phyloP scores from a whole-genome alignment of 2,329 filamentous ascomycete genomes.

The Pseudocercospora musae region DNA sequence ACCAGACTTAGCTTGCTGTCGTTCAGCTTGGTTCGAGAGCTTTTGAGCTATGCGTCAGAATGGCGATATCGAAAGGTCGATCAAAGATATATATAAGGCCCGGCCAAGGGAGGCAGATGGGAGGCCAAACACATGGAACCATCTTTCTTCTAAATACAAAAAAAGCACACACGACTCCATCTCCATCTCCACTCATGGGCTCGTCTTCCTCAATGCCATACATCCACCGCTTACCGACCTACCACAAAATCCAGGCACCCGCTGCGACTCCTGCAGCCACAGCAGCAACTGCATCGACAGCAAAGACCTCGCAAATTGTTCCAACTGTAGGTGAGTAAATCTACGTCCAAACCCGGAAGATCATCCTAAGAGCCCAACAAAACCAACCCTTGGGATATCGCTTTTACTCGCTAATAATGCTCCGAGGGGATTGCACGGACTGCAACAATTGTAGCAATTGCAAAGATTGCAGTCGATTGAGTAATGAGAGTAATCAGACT shows the following conservation, averaged over 20 bases:
- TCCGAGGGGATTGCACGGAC: background rate
- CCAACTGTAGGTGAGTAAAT: background rate
- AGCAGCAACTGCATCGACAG: background rate
- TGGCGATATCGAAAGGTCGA: background rate
- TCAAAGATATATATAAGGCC: background rate
- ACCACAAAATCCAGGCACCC: background rate
- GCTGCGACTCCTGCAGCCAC: background rate
- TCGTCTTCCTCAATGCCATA: conserved; percentile 6
- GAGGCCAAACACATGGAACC: background rate
- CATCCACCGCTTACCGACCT: conserved; percentile 9
- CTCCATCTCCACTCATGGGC: background rate
- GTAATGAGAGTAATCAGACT: background rate
- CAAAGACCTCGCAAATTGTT: background rate
- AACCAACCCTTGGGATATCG: too few relatives aligned
- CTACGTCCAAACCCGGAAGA: too few relatives aligned
- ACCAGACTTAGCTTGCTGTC: too few relatives aligned
- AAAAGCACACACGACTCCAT: too few relatives aligned
- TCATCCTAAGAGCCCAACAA: too few relatives aligned
- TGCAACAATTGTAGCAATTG: conserved; percentile 3
- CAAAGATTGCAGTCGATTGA: background rate
- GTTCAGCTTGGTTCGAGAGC: background rate
- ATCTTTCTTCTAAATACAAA: background rate
- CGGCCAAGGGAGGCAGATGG: background rate
- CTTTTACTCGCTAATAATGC: too few relatives aligned
- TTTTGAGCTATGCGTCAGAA: background rate